Evolutionary conservation across 1,139 yeast genomes (phyloP), one percentile per base, ranked within the genome.

Genomic region (Magnusiomyces fungicola): DNA sequence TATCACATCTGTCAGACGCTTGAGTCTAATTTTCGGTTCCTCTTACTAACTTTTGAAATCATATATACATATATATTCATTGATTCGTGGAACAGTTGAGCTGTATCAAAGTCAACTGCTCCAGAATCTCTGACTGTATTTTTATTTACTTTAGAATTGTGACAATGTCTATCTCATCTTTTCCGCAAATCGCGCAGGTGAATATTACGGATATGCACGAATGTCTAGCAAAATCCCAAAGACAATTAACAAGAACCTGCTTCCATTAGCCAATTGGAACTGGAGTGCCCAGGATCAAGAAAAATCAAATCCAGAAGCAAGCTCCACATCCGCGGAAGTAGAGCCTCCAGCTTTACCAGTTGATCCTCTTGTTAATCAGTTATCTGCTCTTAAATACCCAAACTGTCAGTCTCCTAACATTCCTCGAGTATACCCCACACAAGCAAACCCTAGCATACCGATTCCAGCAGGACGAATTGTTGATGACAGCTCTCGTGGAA

Each of bases 171-270:
- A 66, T 50, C 54, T 69, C n/a, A 65, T 70, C 32, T 69, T 69
- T 51, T 66, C 71, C 6, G 73, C 71, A 19, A 70, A 70, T 52
- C 57, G 71, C 21, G 61, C 70, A 3, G 68, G 72, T 2, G 66
- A 65, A 29, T 70, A 67, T 49, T 68, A 58, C 48, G 73, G 73
- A 14, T 67, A 67, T 50, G 74, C 73, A n/a, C 55, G 69, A 34
- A 66, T 69, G 69, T 61, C 58, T 29, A 51, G 59, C 24, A 57
- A 52, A 27, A 59, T 64, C 32, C 54, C 58, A 19, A 54, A 49
- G 6, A 42, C 42, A 34, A 10, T 27, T 24, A 44, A 50, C 30
- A 39, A 29, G 10, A 22, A 41, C 16, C n/a, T 39, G 22, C 44
- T 27, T 23, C 22, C 40, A n/a, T 27, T 32, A 22, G 21, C 14